phyloP scores from a whole-genome alignment of 306 rosid genomes.

The Trifolium dubium region DNA sequence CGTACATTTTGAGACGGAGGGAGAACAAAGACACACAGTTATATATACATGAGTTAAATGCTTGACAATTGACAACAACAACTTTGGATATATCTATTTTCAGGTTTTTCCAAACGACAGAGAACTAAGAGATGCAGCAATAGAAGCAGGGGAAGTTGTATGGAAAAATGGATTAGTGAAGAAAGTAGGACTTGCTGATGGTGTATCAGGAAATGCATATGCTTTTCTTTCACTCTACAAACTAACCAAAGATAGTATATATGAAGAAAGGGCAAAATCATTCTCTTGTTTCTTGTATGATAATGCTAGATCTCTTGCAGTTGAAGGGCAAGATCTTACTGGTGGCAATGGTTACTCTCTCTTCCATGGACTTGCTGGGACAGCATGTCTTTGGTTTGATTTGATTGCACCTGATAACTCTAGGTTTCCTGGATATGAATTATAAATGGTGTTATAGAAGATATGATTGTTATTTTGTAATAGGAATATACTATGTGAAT shows the following conservation, averaged over 20 bases:
- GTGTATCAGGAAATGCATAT: slow-evolving; percentile 82
- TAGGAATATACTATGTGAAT: background rate
- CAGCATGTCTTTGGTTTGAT: slow-evolving; percentile 88
- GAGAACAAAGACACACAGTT: no score
- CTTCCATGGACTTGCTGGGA: slow-evolving; percentile 86
- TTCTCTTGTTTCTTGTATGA: slow-evolving; percentile 72
- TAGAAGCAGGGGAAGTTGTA: slow-evolving; percentile 95
- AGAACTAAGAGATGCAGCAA: slow-evolving; percentile 88
- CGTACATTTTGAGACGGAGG: no score
- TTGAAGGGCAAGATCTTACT: slow-evolving; percentile 19
- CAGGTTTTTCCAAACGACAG: slow-evolving; percentile 74
- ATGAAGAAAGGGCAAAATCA: slow-evolving; percentile 79
- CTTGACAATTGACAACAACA: slow-evolving; percentile 13
- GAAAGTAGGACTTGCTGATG: slow-evolving; percentile 88
- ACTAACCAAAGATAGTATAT: slow-evolving; percentile 68
- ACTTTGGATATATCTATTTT: background rate
- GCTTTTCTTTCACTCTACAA: slow-evolving; percentile 74
- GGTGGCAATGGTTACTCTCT: slow-evolving; percentile 63
- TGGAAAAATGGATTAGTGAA: slow-evolving; percentile 88
- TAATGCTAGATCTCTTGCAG: slow-evolving; percentile 45
- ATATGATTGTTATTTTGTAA: background rate
- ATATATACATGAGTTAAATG: no score
- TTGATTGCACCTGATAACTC: slow-evolving; percentile 63
- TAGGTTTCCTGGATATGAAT: slow-evolving; percentile 83
- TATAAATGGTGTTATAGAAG: slow-evolving; percentile 48